A percentile compares a stretch with the other conserved stretches of the same genome.
Conservation (phyloP, 2,329 filamentous ascomycete species). For the Ophiostoma angusticollis region DNA sequence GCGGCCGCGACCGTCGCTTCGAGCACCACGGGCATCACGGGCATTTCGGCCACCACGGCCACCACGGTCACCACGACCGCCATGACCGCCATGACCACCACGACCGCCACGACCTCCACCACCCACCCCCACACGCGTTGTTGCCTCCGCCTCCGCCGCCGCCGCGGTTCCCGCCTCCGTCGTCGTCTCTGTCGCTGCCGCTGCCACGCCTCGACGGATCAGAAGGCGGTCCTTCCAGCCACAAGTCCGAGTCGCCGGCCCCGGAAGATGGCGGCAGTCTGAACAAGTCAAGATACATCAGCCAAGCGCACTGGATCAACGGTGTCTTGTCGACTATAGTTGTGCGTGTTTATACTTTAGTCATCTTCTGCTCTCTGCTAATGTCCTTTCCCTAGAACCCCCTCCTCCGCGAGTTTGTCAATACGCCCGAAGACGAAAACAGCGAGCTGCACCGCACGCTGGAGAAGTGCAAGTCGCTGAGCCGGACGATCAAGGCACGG, state of each 20-base stretch:
- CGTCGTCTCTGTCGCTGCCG: not conserved
- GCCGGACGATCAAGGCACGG: slow-evolving; percentile 36
- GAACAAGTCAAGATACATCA: slow-evolving; percentile 40
- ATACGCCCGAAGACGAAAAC: slow-evolving; percentile 25
- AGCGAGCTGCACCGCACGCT: slow-evolving; percentile 23
- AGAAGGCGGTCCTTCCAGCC: not conserved
- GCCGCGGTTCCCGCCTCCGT: slow-evolving; percentile 1
- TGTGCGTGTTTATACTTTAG: too few relatives aligned
- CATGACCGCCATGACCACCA: not conserved
- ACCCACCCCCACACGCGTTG: too few relatives aligned
- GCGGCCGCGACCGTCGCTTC: not conserved
- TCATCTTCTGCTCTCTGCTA: too few relatives aligned
- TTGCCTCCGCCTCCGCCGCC: not conserved
- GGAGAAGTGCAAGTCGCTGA: slow-evolving; percentile 39
- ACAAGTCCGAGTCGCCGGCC: not conserved
- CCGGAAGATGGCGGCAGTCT: slow-evolving; percentile 3
- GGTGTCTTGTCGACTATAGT: slow-evolving; percentile 24
- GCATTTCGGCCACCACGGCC: not conserved
- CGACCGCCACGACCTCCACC: slow-evolving; percentile 1
- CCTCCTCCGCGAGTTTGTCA: slow-evolving; percentile 29
- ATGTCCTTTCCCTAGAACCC: slow-evolving; percentile 23
- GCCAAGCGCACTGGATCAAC: slow-evolving; percentile 44
- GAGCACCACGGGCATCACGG: not conserved
- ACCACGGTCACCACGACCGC: not conserved
- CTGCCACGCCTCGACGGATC: slow-evolving; percentile 3